Percentiles rank a stretch among this genome's conserved stretches.
Conservation (phyloP, 257 asterid species). For the Gentiana macrophylla region DNA sequence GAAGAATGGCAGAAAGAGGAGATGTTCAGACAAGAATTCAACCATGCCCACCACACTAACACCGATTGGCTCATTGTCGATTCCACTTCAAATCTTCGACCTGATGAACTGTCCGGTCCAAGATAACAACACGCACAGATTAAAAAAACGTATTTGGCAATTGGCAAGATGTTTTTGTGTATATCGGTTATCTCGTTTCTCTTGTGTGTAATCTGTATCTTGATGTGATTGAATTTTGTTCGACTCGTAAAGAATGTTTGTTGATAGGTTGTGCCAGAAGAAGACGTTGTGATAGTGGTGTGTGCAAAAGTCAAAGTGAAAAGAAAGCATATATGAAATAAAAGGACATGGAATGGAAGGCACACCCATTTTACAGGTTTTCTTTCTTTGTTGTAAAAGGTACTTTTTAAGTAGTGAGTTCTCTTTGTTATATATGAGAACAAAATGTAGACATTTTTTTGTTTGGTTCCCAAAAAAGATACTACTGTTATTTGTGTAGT, state of each 20-base stretch:
- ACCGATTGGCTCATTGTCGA: slow-evolving; percentile 58
- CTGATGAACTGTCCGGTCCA: slow-evolving; percentile 85
- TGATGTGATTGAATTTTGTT: slow-evolving; percentile 11
- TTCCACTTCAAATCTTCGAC: slow-evolving; percentile 56
- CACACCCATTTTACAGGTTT: too few species aligned
- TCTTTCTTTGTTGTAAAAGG: too few species aligned
- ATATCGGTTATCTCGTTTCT: neutral
- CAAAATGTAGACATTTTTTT: too few species aligned
- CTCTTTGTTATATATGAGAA: too few species aligned
- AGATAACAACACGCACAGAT: slow-evolving; percentile 21
- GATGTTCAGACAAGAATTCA: slow-evolving; percentile 58
- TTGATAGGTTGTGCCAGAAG: neutral
- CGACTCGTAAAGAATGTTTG: slow-evolving; percentile 13
- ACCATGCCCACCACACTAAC: slow-evolving; percentile 28
- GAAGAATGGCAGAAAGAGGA: slow-evolving; percentile 96
- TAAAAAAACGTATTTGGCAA: neutral
- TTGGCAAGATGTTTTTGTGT: neutral
- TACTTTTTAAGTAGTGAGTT: too few species aligned
- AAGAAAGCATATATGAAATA: too few species aligned
- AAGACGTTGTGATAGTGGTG: too few species aligned
- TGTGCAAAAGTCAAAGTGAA: too few species aligned
- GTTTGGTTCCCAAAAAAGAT: too few species aligned
- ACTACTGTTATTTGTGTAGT: too few species aligned
- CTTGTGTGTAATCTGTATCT: neutral
- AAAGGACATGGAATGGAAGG: too few species aligned